Evolutionary conservation across 2,329 filamentous ascomycete species (phyloP), one percentile per base, ranked within the genome.

Genomic region (Lachnellula cervina): DNA sequence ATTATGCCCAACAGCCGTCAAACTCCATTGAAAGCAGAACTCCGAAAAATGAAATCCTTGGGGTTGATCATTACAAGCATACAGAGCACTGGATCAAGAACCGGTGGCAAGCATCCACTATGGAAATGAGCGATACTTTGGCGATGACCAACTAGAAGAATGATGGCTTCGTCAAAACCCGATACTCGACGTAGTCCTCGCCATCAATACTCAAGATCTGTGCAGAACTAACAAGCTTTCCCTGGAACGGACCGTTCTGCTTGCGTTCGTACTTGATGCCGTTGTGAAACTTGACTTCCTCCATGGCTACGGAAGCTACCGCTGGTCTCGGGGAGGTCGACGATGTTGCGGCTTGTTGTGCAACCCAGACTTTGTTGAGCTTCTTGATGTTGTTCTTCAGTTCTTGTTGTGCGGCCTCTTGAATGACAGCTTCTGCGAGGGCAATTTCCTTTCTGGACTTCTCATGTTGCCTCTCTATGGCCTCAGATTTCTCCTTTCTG

Each of bases 151-250:
- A 32, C 19, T 44, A 44, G 19, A 44, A 85, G 64, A 86, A 86
- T 0, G 76, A 79, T 0, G 82, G 81, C 70, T 84, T 86, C 1
- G 80, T 84, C 25, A 87, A 75, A 1, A 87, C 81, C 2, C 83
- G 77, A 60, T 86, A 86, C 67, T 86, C 83, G 35, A 87, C 82
- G 58, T 83, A 87, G 59, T 86, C 83, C 66, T 86, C 83, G 21
- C 82, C 83, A 57, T 86, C 82, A 57, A 87, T 86, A 48, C 73
- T 84, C 63, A 86, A 77, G 21, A 86, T 81, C 9, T 77, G 78
- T 5, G 82, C 80, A 57, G 81, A 77, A 47, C 80, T 83, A 32
- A 84, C 82, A n/a, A 86, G 76, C 66, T 84, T 84, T 23, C 82
- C 83, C 59, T 77, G 74, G 57, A 86, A 85, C 0, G 82, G 81